Base-by-base conservation (phyloP, 148 eudicot genomes). In the Agrostemma githago region DNA sequence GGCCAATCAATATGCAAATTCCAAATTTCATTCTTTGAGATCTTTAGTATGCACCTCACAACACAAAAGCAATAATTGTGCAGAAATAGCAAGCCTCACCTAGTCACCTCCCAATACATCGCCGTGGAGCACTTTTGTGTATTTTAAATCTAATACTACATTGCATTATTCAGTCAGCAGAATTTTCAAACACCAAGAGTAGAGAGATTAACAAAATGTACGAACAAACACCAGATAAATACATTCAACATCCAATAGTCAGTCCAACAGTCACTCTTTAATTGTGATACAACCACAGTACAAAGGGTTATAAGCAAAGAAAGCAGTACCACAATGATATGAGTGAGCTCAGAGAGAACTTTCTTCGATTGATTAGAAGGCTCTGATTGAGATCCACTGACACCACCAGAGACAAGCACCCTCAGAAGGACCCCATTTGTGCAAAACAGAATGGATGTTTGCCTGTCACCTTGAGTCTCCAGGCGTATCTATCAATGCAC, bases 391-490 rank as follows among this genome's bases (percentile, higher is more conserved):
- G 75, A 71, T 73, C 79, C 86, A 74, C 53, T 77, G 77, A 76
- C 72, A 37, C 89, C 91, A 60, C 68, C 72, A 51, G 84, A 78
- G 57, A 92, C 89, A 66, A 95, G 85, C 80, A 92, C 82, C 84
- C 94, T 89, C 79, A 92, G 70, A 48, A 95, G 70, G 81, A 95
- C 74, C 60, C 99, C 99, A 46, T 85, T 95, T 60, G 99, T 92
- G 83, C 99, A 95, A 77, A 95, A 95, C 76, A 95, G 41, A 42
- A 92, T 75, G 54, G 97, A 92, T 16, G 99, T 90, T 8, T 86
- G 86, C 73, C 80, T 90, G 69, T 94, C 94, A 74, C 99, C 99
- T 90, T 83, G 90, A 82, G 88, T 83, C 63, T 92, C 97, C 79
- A 95, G 76, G 53, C 99, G 87, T 83, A 95, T 95, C 99, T 95